Conservation (phyloP, 768 basidiomycete species). For the Kwoniella newhampshirensis region DNA sequence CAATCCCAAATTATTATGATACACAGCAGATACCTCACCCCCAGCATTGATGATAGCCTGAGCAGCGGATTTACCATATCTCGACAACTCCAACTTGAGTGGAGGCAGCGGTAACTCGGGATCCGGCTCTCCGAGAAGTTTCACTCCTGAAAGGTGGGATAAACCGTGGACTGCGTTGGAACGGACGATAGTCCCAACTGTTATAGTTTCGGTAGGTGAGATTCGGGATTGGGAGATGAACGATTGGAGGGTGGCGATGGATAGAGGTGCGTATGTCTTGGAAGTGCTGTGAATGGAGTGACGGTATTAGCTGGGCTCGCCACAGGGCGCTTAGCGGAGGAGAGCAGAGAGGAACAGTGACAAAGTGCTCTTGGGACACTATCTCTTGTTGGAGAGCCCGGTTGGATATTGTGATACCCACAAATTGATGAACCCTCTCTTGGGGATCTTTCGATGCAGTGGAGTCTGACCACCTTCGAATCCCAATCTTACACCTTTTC, state of each 20-base stretch:
- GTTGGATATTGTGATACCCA: slow-evolving; percentile 45
- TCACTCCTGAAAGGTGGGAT: slow-evolving; percentile 73
- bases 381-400: too few relatives aligned
- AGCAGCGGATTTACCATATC: slow-evolving; percentile 84
- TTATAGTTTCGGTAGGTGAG: slow-evolving; percentile 77
- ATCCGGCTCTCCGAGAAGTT: slow-evolving; percentile 69
- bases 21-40: slow-evolving; percentile 83
- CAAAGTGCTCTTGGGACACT: too few relatives aligned
- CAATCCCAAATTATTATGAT: slow-evolving; percentile 82
- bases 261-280: slow-evolving; percentile 76
- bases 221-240: slow-evolving; percentile 87
- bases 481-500: slow-evolving; percentile 75
- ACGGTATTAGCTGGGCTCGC: too few relatives aligned
- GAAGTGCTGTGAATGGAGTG: slow-evolving; percentile 60
- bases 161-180: slow-evolving; percentile 86
- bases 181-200: slow-evolving; percentile 75
- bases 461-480: slow-evolving; percentile 99
- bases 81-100: slow-evolving; percentile 76
- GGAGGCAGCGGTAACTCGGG: slow-evolving; percentile 55
- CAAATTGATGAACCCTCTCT: slow-evolving; percentile 91
- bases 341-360: too few relatives aligned
- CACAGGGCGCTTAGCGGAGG: too few relatives aligned
- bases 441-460: slow-evolving; percentile 83
- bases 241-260: slow-evolving; percentile 80
- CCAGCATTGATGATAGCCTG: slow-evolving; percentile 75